Evolutionary conservation across 2,329 filamentous ascomycete genomes (phyloP), one percentile per base, ranked within the genome.

Genomic region (Diaporthe sp.): DNA sequence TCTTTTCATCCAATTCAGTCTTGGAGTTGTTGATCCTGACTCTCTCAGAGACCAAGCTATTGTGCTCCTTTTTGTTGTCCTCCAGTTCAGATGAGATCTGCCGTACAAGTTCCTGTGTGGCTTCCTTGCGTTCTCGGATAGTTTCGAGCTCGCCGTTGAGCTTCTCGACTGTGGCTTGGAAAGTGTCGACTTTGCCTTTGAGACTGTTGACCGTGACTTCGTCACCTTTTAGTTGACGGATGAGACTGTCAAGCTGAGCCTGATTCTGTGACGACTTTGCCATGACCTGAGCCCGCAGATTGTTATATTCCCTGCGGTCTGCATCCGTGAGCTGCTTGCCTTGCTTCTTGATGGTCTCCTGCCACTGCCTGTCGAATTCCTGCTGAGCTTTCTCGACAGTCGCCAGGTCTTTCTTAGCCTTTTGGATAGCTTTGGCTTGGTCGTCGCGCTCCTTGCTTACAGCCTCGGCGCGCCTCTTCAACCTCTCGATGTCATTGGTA

Each of bases 1-100:
- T 90, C 83, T 98, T 96, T 84, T 98, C 96, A 78, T 99, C 96
- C 3, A 98, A 90, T 82, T 98, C 97, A 0, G 94, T 97, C 72
- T 93, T 92, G 82, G 93, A 92, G 81, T 97, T 94, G 72, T 94
- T 94, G 12, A 94, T 92, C 71, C 95, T 92, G 12, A 96, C 90
- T 68, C 95, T 92, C 82, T 97, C 95, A 0, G 95, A 98, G 77
- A 94, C 94, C 55, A 97, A 88, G 72, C 93, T 91, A 82, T 98
- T 97, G 82, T 95, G 94, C 76, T 97, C 94, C 82, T 96, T 97
- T 86, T 98, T 98, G 87, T 98, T 98, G 34, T 87, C 85, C 42
- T 95, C 93, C 68, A 98, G 94, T n/a, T 97, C 94, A 77, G 91
- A 90, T 10, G 91, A 89, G n/a, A 94, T 89, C 62, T 94, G 88